phyloP scores from a whole-genome alignment of 192 early-diverging fungal genomes.

The Coemansia sp. region DNA sequence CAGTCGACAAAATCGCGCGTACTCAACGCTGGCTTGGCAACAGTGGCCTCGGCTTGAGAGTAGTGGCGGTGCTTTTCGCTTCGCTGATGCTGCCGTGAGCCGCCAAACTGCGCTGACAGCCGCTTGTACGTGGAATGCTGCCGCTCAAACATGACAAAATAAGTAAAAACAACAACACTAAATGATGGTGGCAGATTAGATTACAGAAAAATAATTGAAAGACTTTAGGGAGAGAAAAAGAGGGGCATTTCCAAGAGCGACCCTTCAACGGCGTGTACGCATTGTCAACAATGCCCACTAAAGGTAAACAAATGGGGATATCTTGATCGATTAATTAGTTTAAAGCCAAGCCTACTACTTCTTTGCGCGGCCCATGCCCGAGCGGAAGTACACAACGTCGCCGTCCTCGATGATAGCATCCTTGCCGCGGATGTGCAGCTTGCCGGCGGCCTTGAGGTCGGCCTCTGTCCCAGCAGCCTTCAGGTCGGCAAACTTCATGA shows the following conservation, averaged over 20 bases:
- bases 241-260: neutral
- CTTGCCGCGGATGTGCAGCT: slow-evolving; percentile 88
- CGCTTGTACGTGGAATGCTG: slow-evolving; percentile 32
- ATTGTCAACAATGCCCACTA: neutral
- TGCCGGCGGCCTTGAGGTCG: slow-evolving; percentile 88
- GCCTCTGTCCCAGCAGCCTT: slow-evolving; percentile 78
- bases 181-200: neutral
- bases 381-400: slow-evolving; percentile 81
- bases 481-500: slow-evolving; percentile 86
- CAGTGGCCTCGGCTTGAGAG: neutral
- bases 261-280: neutral
- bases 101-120: slow-evolving; percentile 19
- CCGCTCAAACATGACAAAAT: slow-evolving; percentile 20
- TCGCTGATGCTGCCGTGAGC: neutral
- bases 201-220: neutral
- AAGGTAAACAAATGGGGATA: neutral
- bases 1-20: slow-evolving; percentile 29
- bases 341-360: slow-evolving; percentile 15
- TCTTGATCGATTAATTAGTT: neutral
- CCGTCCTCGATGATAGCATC: slow-evolving; percentile 92
- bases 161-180: neutral
- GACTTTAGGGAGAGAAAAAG: neutral
- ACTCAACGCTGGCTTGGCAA: neutral
- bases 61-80: neutral
- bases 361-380: slow-evolving; percentile 43